Base-by-base conservation (phyloP, 306 rosid genomes). In the Dryas alaskensis region DNA sequence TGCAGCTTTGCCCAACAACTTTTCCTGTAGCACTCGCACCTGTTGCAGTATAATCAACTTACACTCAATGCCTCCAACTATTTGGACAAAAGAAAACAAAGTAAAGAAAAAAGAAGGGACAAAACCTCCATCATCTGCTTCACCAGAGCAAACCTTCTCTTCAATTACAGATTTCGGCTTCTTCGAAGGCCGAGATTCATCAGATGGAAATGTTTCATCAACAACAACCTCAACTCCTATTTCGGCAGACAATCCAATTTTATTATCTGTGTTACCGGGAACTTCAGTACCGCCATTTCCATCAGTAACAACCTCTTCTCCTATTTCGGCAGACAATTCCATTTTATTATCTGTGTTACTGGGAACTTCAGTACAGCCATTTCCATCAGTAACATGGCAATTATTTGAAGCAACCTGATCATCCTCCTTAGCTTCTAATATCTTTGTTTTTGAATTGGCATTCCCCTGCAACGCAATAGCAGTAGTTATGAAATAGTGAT, bases 101-200 rank as follows among this genome's bases (percentile, higher is more conserved):
- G 8, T 6, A 44, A 76, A 60, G 47, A 45, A 19, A 25, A 65
- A 73, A 64, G 2, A 31, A 37, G 52, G 64, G 67, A 61, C 19
- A 65, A 69, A 63, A 89, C 97, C 98, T 84, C 84, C 88, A 81
- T 73, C 81, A 78, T 82, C 82, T 54, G 78, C 75, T 74, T 78
- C 78, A 50, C 25, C 79, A 25, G 72, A 48, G 48, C 8, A 79
- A 70, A 60, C 4, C 43, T 77, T 75, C 72, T 86, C 89, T 44
- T 54, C 83, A 81, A 42, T 17, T 51, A 14, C 72, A 71, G 83
- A 80, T 87, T 86, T 93, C 66, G 86, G 80, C 77, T 85, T 91
- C 86, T 93, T 93, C 25, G 63, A 80, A 6, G 91, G 90, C 68
- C 83, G 85, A 67, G 67, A 74, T 73, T 69, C 86, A 81, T 81